Base-by-base conservation (phyloP, 352 stramenopile genomes). In the Stramenopiles sp. region DNA sequence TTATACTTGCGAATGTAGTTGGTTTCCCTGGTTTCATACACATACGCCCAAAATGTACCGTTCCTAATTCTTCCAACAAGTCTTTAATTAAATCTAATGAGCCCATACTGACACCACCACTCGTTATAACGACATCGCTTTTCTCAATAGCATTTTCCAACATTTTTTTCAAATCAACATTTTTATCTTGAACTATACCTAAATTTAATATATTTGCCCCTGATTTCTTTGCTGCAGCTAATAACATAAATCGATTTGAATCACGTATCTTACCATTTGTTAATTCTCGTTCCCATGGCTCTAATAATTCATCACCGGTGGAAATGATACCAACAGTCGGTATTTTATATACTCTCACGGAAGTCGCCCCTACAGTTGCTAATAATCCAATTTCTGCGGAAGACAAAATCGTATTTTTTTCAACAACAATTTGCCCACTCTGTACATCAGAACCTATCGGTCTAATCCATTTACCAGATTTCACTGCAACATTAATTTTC, bases 21-120 rank as follows among this genome's bases (percentile, higher is more conserved):
- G 95, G 95, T 81, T 99, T 98, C 1, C 95, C 95, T 20, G 95
- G 94, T 81, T 98, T 98, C 94, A 99, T 98, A 73, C 94, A 86
- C 73, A 98, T 86, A 23, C 93, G 86, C 20, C 93, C 93, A 86
- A 99, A 98, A 81, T 98, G 93, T 4, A 98, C 83, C 1, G 82
- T 91, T 38, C 86, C 92, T 69, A 90, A 87, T 79, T 87, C 83
- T 63, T 95, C 88, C 30, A 97, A 85, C 0, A 97, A 81, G 20
- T 90, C 20, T n/a, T 69, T 69, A n/a, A 69, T n/a, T 23, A 69
- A n/a, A n/a, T 69, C 53, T n/a, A 69, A 69, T 23, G 53, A 69
- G 20, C 53, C 53, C 53, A 69, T 69, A n/a, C 53, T 69, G 31
- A 97, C 92, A 1, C 94, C 95, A 33, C 95, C 95, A 30, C 90